These are phyloP conservation scores for Rugonectria rugulosa DNA, from an alignment of 2,329 filamentous ascomycete species.

Conservation along the genomic window DNA sequence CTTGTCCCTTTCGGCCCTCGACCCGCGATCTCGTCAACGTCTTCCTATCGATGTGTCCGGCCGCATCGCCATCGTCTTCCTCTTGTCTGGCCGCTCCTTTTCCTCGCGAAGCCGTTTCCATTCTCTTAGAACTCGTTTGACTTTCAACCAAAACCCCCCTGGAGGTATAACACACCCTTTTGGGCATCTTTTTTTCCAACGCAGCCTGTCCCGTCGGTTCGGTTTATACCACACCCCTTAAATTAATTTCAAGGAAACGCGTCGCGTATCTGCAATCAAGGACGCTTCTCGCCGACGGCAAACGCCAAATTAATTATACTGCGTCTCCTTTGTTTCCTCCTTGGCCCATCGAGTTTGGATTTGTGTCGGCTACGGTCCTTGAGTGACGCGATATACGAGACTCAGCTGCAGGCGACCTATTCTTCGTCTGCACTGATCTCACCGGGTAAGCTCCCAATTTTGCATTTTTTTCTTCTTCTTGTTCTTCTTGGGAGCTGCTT, in stretches of 20 bases:
- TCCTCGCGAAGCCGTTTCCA: slow-evolving; percentile 39
- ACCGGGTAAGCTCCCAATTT: slow-evolving; percentile 53
- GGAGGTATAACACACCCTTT: slow-evolving; percentile 29
- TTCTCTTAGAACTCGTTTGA: slow-evolving; percentile 29
- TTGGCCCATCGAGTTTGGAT: slow-evolving; percentile 35
- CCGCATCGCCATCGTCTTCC: slow-evolving; percentile 36
- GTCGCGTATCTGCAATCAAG: slow-evolving; percentile 39
- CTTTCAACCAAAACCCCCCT: slow-evolving; percentile 28
- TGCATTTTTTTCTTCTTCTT: slow-evolving; percentile 7
- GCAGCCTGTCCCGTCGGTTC: slow-evolving; percentile 24
- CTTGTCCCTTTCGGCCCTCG: slow-evolving; percentile 21
- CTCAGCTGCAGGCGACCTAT: slow-evolving; percentile 66
- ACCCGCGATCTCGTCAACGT: slow-evolving; percentile 25
- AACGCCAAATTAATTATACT: slow-evolving; percentile 20
- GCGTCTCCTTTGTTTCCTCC: slow-evolving; percentile 20
- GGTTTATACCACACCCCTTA: slow-evolving; percentile 37
- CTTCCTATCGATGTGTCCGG: slow-evolving; percentile 43
- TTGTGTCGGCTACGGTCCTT: slow-evolving; percentile 34
- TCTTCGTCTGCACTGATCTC: slow-evolving; percentile 71
- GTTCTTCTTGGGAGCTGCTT: no score
- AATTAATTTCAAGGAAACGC: slow-evolving; percentile 41
- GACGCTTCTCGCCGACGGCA: slow-evolving; percentile 29
- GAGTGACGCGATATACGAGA: slow-evolving; percentile 51
- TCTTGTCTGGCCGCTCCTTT: slow-evolving; percentile 37
- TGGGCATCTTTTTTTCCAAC: slow-evolving; percentile 36